Evolutionary conservation across 495 filamentous ascomycete genomes (phyloP), one percentile per base, ranked within the genome.

Genomic region (Penicillium silybi): DNA sequence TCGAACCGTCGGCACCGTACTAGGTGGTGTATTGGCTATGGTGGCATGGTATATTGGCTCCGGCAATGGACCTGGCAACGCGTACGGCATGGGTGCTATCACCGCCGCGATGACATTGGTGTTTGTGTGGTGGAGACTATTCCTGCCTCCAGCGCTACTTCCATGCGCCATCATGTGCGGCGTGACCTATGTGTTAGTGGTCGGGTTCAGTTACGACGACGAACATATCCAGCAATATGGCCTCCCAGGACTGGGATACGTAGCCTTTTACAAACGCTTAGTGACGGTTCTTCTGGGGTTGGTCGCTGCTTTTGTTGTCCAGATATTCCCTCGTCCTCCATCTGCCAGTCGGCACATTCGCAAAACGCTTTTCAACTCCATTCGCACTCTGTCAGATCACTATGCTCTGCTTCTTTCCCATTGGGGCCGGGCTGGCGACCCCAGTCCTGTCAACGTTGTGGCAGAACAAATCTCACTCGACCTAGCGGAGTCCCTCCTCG

Each of bases 361-460:
- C 43, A 45, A 34, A 3, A 17, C 43, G 13, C 26, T 45, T 16
- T 23, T 26, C 15, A 45, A 45, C 43, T 11, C 22, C 13, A 45
- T 45, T 19, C 23, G 43, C 43, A 34, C 6, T 6, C 25, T 45
- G 17, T 45, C 43, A 23, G 43, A 45, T 19, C 22, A 45, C 26
- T 45, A 45, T 19, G 26, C 43, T 13, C n/a, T 45, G 43, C 43
- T 45, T 4, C 43, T 45, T 22, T 45, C 43, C 22, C 43, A 32
- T 17, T 45, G 43, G 43, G 18, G 16, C 26, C 43, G 43, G 15
- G 15, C 29, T 1, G 29, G 15, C 16, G 26, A 26, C 25, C 43
- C 22, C 7, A 27, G 22, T 32, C 26, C 43, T 27, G 48, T 43
- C 41, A 34, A 44, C n/a, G 19, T 41, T 3, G 53, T 63, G 13